Base-by-base conservation (phyloP, 2,329 filamentous ascomycete species). In the Cordyceps tenuipes region DNA sequence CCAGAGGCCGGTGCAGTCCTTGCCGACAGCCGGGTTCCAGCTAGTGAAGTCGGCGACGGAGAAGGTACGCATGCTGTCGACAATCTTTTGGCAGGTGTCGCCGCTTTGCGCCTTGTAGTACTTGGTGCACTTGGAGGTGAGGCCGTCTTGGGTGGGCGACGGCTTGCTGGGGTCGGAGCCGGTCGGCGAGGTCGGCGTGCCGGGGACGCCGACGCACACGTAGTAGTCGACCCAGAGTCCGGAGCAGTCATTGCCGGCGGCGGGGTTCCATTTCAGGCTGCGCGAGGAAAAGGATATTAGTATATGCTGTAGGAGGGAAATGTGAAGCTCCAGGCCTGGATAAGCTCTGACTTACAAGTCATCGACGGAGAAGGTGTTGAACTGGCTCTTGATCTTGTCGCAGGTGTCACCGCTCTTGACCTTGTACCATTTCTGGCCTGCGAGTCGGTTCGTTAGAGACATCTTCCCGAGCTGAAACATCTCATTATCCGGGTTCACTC, bases 231-330 rank as follows among this genome's bases (percentile, higher is more conserved):
- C 62, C 62, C 62, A 63, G 26, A 63, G 52, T 21, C 60, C 60
- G 23, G 36, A 15, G 60, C 62, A 63, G 58, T 61, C 58, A 10
- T 26, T 47, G 29, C 53, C 58, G 13, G 51, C 60, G 5, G 60
- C 51, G 19, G 62, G 62, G 49, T 63, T 63, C 62, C 62, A 63
- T 13, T 61, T 39, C 79, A 80, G 59, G 56, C 59, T 61, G 21
- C 29, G 7, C 34, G 34, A 1, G 29, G 29, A 29, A 43, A 36
- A 3, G 6, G 19, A 29, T 39, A 15, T 57, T 41, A 52, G 53
- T 13, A 48, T 5, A 48, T 5, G n/a, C 8, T 13, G 19, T n/a
- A 23, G 4, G 3, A 23, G 23, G 23, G 31, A 4, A 10, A 10
- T 17, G 31, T 49, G 17, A 26, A 36, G n/a, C 26, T 26, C 34